A percentile compares a stretch with the other conserved stretches of the same genome.
These are phyloP conservation scores for Monosporascus sp. DNA, from an alignment of 2,329 filamentous ascomycete genomes.

Conservation along the genomic window DNA sequence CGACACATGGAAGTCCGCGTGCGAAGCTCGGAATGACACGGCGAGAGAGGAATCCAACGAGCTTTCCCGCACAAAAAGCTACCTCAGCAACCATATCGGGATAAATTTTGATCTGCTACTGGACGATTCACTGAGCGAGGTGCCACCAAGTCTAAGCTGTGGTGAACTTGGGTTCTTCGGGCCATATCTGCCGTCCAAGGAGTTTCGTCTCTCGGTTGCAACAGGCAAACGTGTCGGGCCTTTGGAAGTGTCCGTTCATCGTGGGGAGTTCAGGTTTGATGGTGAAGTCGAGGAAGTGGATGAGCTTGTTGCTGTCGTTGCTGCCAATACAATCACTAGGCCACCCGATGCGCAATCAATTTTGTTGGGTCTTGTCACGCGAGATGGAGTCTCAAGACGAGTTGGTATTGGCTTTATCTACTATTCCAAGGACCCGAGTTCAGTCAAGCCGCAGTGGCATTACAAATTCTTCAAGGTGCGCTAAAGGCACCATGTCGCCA, in stretches of 20 bases:
- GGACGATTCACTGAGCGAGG: neutral
- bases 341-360: conserved; percentile 2
- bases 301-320: conserved; percentile 5
- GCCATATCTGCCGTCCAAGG: neutral
- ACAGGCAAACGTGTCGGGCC: neutral
- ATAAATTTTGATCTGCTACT: neutral
- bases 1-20: neutral
- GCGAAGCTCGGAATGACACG: neutral
- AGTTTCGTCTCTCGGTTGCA: neutral
- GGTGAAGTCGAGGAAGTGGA: neutral
- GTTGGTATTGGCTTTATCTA: neutral
- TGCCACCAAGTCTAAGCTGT: neutral
- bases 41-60: neutral
- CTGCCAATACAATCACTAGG: conserved; percentile 7
- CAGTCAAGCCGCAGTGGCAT: too few species aligned
- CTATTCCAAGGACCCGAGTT: too few species aligned
- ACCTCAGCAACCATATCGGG: neutral
- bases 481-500: too few species aligned
- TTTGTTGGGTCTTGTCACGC: conserved; percentile 3
- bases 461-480: too few species aligned
- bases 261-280: conserved; percentile 8
- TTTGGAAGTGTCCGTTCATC: conserved; percentile 1
- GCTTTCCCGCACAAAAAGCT: neutral
- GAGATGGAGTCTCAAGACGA: neutral
- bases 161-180: neutral